Evolutionary conservation across 1,284 basidiomycete species (phyloP), one percentile per base, ranked within the genome.

Genomic region (Irpex rosettiformis): DNA sequence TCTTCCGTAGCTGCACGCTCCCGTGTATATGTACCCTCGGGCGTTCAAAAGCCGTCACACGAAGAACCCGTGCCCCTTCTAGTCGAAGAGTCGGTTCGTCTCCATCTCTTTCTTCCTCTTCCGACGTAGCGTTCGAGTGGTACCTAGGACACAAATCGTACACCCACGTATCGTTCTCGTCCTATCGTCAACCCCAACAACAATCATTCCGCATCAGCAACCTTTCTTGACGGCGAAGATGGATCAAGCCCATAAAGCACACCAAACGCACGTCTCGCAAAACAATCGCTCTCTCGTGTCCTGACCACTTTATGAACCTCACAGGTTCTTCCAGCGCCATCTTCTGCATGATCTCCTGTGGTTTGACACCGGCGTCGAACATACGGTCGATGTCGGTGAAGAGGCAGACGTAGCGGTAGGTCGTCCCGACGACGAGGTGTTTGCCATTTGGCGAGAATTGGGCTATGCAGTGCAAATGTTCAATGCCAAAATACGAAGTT

Each of bases 381-480:
- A 66, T 57, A 5, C 64, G 63, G 1, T 54, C 56, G 25, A 68
- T 64, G 56, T 69, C 63, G 24, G 63, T 57, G 2, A 66, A 57
- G 16, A 69, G 57, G 30, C 65, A 65, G 22, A 69, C 52, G 22
- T 66, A 55, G 4, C 67, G 66, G 37, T 62, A 66, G 13, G 55
- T 61, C 4, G 67, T 65, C 7, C 62, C 64, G 1, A 61, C 62
- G 18, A 65, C 61, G 28, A 69, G 16, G 47, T 67, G 66, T 11
- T 55, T 59, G 11, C 67, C 68, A 37, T 68, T 66, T 3, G 66
- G 66, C 16, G 66, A 67, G 55, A 69, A 64, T 2, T 59, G 18
- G 16, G 58, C 54, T 62, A 48, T 29, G 18, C n/a, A 16, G 16
- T 30, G 7, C 42, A 22, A 6, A 45, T 7, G n/a, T 4, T 51